phyloP scores from a whole-genome alignment of 2,329 filamentous ascomycete species.

The Alternaria hordeiaustralica region DNA sequence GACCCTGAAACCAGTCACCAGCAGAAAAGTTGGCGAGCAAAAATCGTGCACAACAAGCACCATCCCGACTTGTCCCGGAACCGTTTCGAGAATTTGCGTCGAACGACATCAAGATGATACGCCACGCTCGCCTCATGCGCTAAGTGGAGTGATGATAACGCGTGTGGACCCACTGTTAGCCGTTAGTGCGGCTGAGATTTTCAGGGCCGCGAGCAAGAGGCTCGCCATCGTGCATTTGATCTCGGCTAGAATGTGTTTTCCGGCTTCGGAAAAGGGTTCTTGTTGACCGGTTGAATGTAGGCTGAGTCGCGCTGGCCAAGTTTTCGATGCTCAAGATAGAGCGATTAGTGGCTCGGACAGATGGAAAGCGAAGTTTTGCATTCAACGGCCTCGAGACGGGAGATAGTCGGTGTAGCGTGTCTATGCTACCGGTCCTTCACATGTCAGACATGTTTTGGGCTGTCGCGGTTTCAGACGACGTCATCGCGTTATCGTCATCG shows the following conservation, averaged over 20 bases:
- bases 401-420: not conserved
- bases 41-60: slow-evolving; percentile 13
- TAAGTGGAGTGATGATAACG: slow-evolving; percentile 32
- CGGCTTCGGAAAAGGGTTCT: not conserved
- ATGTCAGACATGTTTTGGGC: not conserved
- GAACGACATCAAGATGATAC: slow-evolving; percentile 32
- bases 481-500: slow-evolving; percentile 5
- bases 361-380: slow-evolving; percentile 1
- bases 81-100: slow-evolving; percentile 19
- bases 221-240: slow-evolving; percentile 2
- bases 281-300: not conserved
- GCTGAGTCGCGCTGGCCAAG: not conserved
- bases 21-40: slow-evolving; percentile 24
- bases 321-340: not conserved
- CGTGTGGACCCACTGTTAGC: slow-evolving; percentile 32
- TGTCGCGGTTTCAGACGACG: not conserved
- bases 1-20: slow-evolving; percentile 8
- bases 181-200: slow-evolving; percentile 31
- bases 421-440: not conserved
- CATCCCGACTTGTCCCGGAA: slow-evolving; percentile 28
- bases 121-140: slow-evolving; percentile 23
- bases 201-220: slow-evolving; percentile 21
- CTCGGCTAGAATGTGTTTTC: not conserved
- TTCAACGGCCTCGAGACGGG: not conserved
- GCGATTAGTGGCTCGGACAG: not conserved